These are phyloP conservation scores for Trichophaea hybrida DNA, from an alignment of 2,329 filamentous ascomycete species.

Conservation along the genomic window DNA sequence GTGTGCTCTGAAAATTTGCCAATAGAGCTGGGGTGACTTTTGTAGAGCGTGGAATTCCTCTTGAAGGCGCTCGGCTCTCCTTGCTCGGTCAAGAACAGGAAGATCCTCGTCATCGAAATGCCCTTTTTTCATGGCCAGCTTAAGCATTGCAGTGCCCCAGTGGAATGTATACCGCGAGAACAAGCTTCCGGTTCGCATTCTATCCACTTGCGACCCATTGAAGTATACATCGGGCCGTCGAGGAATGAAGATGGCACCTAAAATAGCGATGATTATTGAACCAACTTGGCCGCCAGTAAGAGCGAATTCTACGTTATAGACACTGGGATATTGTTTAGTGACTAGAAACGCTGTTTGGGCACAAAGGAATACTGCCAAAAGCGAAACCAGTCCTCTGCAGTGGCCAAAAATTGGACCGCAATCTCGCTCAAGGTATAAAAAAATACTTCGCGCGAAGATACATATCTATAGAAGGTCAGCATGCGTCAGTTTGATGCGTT, in stretches of 20 bases:
- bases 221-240: conserved; percentile 53
- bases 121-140: conserved; percentile 39
- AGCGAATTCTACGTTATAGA: background rate
- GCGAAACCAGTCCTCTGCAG: conserved; percentile 7
- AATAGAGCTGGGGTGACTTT: conserved; percentile 40
- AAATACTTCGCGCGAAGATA: background rate
- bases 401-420: conserved; percentile 6
- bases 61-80: conserved; percentile 40
- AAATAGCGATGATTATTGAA: background rate
- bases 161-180: conserved; percentile 49
- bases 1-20: conserved; percentile 46
- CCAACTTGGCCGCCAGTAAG: background rate
- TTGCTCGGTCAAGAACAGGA: conserved; percentile 41
- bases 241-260: conserved; percentile 43
- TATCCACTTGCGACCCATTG: conserved; percentile 47
- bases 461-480: background rate
- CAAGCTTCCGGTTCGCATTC: conserved; percentile 46
- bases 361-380: conserved; percentile 3
- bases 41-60: conserved; percentile 32
- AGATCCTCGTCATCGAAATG: conserved; percentile 50
- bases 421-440: background rate
- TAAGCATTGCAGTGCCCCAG: conserved; percentile 47
- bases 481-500: background rate
- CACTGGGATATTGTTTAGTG: conserved; percentile 28
- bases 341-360: conserved; percentile 32